Evolutionary conservation across 495 filamentous ascomycete genomes (phyloP), one percentile per base, ranked within the genome.

Genomic region (Tuber brumale): DNA sequence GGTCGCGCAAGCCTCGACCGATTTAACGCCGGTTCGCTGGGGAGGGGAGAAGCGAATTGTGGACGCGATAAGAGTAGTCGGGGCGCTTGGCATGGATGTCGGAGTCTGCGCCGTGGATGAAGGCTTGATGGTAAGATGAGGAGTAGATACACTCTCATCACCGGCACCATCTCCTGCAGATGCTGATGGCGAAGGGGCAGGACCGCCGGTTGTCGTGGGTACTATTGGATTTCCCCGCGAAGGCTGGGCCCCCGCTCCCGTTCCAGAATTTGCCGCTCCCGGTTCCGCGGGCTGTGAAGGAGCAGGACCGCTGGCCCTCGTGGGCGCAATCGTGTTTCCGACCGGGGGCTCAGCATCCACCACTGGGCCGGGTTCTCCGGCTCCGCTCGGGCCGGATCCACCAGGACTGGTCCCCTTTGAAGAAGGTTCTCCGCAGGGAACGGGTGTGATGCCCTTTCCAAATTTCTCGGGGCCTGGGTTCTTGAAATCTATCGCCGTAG

Each of bases 401-500:
- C n/a, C 51, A 5, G 0, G 14, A 0, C 57, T 14, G 2, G 57
- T 1, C 1, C 57, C 57, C 3, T 27, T 35, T 1, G 3, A 2
- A 18, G 27, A 31, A 35, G 57, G 57, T 18, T 66, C 57, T 18
- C 57, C 57, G 27, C 57, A 66, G 14, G 57, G 57, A 46, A 51
- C 57, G 18, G 70, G 27, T 0, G 37, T 48, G 39, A 48, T 21
- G 0, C 71, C 71, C 31, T 35, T 66, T 14, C 57, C 57, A 1
- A 66, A 66, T 3, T 43, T 35, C 31, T 73, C 41, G 6, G 41
- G 48, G 7, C 75, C 75, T 0, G 75, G 71, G 48, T 76, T 44
- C 75, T 76, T 73, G 71, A 73, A 76, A 41, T 71, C 75, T 23
- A 73, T 76, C 1, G 74, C 57, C 21, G 71, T 72, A 31, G 35